A percentile compares a stretch with the other conserved stretches of the same genome.
phyloP scores from a whole-genome alignment of 2,329 filamentous ascomycete species.

The Aphanocladium album region DNA sequence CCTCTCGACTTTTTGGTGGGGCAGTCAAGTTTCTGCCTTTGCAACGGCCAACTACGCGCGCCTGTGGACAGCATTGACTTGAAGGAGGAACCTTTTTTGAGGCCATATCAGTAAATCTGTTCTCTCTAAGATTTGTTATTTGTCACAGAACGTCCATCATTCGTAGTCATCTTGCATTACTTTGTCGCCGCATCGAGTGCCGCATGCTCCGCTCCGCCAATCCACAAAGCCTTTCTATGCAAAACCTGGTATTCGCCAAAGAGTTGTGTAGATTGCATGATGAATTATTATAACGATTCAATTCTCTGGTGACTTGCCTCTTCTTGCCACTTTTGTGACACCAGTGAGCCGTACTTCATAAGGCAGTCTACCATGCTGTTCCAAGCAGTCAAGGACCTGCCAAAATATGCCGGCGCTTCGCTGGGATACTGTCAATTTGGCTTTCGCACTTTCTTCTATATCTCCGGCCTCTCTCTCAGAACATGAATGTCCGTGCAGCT shows the following conservation, averaged over 20 bases:
- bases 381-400: background rate
- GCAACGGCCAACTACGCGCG: background rate
- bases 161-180: too few relatives aligned
- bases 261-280: too few relatives aligned
- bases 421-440: background rate
- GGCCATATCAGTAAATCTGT: too few relatives aligned
- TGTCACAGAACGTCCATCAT: too few relatives aligned
- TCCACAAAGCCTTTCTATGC: too few relatives aligned
- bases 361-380: background rate
- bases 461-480: background rate
- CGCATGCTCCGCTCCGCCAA: too few relatives aligned
- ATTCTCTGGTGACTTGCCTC: too few relatives aligned
- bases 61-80: background rate
- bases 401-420: background rate
- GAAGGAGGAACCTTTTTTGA: background rate
- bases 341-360: background rate
- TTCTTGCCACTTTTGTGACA: background rate
- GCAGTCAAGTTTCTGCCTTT: background rate
- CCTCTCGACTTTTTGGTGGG: constrained; percentile 7
- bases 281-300: too few relatives aligned
- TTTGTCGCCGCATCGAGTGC: too few relatives aligned
- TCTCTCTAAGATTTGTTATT: too few relatives aligned
- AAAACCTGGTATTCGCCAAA: too few relatives aligned
- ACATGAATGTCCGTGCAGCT: background rate
- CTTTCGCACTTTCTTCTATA: background rate